phyloP scores from a whole-genome alignment of 2,329 filamentous ascomycete species.

The Sporothrix globosa region DNA sequence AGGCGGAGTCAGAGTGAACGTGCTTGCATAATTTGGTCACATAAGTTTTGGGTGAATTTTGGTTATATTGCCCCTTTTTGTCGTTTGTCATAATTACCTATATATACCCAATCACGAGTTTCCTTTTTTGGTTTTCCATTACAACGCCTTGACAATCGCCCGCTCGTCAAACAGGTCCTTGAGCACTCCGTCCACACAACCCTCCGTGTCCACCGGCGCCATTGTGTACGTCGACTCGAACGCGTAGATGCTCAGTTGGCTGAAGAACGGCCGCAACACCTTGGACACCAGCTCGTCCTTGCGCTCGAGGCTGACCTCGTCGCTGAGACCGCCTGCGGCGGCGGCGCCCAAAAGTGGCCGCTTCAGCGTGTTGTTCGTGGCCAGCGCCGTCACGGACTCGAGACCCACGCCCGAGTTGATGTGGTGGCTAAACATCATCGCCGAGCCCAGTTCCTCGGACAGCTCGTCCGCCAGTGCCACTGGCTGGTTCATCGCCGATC shows the following conservation, averaged over 20 bases:
- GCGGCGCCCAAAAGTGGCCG: conserved; percentile 57
- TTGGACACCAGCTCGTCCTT: conserved; percentile 73
- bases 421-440: conserved; percentile 36
- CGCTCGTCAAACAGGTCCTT: conserved; percentile 79
- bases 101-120: conserved; percentile 22
- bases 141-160: conserved; percentile 57
- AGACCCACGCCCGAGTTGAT: conserved; percentile 39
- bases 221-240: conserved; percentile 94
- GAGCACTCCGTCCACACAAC: conserved; percentile 66
- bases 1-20: not conserved
- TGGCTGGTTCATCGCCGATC: conserved; percentile 68
- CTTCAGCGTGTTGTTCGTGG: conserved; percentile 45
- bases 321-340: conserved; percentile 54
- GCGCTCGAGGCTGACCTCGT: conserved; percentile 61
- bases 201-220: conserved; percentile 66
- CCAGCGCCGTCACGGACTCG: conserved; percentile 47
- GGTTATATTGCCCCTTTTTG: not conserved
- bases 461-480: conserved; percentile 71
- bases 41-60: not conserved
- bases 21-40: not conserved
- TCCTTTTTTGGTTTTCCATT: not conserved
- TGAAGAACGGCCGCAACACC: conserved; percentile 85
- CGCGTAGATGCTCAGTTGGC: conserved; percentile 85
- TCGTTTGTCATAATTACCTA: not conserved
- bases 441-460: conserved; percentile 63